A percentile compares a stretch with the other conserved stretches of the same genome.
phyloP scores from a whole-genome alignment of 352 stramenopile species.

The Phytophthora vignae region DNA sequence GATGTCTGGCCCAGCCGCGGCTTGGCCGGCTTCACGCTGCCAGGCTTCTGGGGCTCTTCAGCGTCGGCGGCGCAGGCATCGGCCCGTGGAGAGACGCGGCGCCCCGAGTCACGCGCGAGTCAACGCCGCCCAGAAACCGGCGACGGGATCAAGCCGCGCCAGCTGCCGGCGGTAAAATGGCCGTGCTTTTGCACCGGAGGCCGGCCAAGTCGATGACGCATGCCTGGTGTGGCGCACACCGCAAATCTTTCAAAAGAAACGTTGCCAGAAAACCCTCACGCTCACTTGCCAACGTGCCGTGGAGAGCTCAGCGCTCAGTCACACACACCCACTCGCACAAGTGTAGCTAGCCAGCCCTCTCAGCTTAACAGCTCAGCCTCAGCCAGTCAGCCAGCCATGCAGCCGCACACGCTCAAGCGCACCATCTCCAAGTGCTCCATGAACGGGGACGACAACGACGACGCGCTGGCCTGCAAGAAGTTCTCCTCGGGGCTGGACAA shows the following conservation, averaged over 20 bases:
- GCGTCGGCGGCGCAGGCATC: not conserved
- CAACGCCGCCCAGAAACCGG: conserved; percentile 17
- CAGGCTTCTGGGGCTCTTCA: too few species aligned
- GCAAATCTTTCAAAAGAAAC: conserved; percentile 36
- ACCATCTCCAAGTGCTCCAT: conserved; percentile 85
- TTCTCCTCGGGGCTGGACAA: conserved; percentile 41
- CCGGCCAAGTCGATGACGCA: conserved; percentile 15
- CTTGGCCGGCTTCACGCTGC: too few species aligned
- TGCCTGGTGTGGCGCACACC: conserved; percentile 20
- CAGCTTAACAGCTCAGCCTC: too few species aligned
- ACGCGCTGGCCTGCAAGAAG: conserved; percentile 52
- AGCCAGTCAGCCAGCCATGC: conserved; percentile 17
- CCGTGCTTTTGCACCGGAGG: conserved; percentile 3
- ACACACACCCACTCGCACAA: too few species aligned
- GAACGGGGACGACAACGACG: conserved; percentile 39
- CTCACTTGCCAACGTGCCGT: conserved; percentile 33
- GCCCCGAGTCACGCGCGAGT: conserved; percentile 1
- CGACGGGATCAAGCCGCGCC: conserved; percentile 1
- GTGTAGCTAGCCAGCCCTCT: too few species aligned
- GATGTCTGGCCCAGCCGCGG: too few species aligned
- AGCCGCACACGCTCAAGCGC: conserved; percentile 62
- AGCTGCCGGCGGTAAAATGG: conserved; percentile 17
- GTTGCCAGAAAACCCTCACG: not conserved
- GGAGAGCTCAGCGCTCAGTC: not conserved
- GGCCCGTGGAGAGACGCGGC: conserved; percentile 15